These are phyloP conservation scores for Platanthera guangdongensis DNA, from an alignment of 106 monocot species.

Conservation along the genomic window DNA sequence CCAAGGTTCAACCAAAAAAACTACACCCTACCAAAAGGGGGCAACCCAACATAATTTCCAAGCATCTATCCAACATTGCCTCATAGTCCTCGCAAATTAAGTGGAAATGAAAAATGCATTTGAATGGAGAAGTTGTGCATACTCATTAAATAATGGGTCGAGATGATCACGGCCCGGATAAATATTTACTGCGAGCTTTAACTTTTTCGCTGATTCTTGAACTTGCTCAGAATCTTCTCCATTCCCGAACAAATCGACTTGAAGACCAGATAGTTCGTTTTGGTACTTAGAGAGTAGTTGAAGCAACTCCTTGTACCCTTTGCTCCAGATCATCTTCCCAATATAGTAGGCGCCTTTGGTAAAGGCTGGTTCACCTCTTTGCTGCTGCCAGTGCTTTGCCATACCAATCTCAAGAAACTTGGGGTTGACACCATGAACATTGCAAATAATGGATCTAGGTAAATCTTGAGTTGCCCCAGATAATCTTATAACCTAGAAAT, in stretches of 20 bases:
- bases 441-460: constrained; percentile 80
- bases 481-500: constrained; percentile 70
- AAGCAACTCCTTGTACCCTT: constrained; percentile 83
- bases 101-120: too few species aligned
- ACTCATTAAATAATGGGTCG: constrained; percentile 78
- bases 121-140: constrained; percentile 12
- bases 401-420: constrained; percentile 78
- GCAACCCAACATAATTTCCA: too few species aligned
- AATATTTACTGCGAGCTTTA: constrained; percentile 40
- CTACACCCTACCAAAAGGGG: too few species aligned
- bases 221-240: constrained; percentile 78
- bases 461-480: constrained; percentile 94
- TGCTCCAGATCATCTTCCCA: constrained; percentile 89
- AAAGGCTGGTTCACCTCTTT: constrained; percentile 37
- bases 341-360: constrained; percentile 73
- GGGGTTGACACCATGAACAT: constrained; percentile 97
- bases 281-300: constrained; percentile 48
- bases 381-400: constrained; percentile 31
- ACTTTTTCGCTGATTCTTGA: constrained; percentile 29
- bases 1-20: too few species aligned
- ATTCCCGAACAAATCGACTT: constrained; percentile 74
- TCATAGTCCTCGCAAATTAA: too few species aligned
- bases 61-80: too few species aligned
- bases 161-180: constrained; percentile 82
- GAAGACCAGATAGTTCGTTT: constrained; percentile 40